Conservation (phyloP, 257 asterid species). For the Orobanche coerulescens region DNA sequence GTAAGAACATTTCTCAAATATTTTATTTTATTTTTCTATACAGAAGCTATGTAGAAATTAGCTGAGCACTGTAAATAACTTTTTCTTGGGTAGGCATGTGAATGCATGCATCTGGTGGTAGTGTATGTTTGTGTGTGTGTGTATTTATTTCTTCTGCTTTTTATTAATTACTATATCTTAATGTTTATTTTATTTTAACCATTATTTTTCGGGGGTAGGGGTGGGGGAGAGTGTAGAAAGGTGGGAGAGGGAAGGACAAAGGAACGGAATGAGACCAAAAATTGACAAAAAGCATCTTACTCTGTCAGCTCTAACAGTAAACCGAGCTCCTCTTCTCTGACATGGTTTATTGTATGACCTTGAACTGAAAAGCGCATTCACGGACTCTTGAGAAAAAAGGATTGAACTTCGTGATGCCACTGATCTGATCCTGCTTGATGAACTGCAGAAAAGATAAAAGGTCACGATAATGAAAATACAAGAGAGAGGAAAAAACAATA, state of each 20-base stretch:
- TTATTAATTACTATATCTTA: too few species aligned
- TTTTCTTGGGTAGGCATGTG: background rate
- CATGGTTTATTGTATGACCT: conserved; percentile 29
- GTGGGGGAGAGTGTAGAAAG: too few species aligned
- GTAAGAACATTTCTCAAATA: too few species aligned
- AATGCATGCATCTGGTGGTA: background rate
- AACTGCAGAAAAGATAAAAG: conserved; percentile 43
- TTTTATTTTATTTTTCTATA: too few species aligned
- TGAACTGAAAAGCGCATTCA: conserved; percentile 43
- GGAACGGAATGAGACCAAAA: too few species aligned
- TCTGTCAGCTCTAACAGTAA: conserved; percentile 72
- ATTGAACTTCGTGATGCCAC: conserved; percentile 55
- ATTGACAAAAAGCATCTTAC: conserved; percentile 33
- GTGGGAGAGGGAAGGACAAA: background rate
- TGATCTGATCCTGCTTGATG: conserved; percentile 45
- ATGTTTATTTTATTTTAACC: too few species aligned
- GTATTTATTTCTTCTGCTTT: too few species aligned
- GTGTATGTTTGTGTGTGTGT: background rate
- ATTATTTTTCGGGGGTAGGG: too few species aligned
- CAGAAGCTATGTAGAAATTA: background rate
- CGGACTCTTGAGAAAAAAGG: conserved; percentile 46
- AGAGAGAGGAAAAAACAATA: background rate
- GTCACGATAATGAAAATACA: background rate
- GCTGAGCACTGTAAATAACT: background rate
- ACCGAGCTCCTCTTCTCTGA: conserved; percentile 50